A percentile compares a stretch with the other conserved stretches of the same genome.
Evolutionary conservation across 768 basidiomycete species (phyloP).

Genomic region (Termitomyces sp.): DNA sequence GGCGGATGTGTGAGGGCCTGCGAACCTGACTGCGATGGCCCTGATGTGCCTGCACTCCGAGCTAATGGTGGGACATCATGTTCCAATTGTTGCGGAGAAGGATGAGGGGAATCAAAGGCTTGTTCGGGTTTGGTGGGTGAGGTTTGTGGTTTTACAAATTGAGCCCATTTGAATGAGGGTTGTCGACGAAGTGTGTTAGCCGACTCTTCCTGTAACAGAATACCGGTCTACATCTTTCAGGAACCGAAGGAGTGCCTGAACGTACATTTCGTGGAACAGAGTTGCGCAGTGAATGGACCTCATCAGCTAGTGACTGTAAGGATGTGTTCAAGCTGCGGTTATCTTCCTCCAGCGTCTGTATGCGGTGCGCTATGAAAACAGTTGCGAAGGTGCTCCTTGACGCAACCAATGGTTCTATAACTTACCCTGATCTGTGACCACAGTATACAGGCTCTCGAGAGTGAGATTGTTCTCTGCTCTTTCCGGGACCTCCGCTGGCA

Average conservation of each 20-base stretch:
- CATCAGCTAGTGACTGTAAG: slow-evolving; percentile 62
- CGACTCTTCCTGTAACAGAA: slow-evolving; percentile 24
- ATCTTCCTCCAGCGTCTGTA: slow-evolving; percentile 70
- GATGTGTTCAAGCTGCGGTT: slow-evolving; percentile 64
- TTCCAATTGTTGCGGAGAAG: slow-evolving; percentile 74
- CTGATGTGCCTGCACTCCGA: slow-evolving; percentile 22
- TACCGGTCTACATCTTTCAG: slow-evolving; percentile 6
- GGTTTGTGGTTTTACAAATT: slow-evolving; percentile 67
- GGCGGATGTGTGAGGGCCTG: slow-evolving; percentile 11
- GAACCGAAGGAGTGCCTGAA: slow-evolving; percentile 3
- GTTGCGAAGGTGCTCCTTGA: neutral
- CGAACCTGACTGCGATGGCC: slow-evolving; percentile 19
- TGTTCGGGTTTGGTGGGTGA: slow-evolving; percentile 75
- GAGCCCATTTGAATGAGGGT: slow-evolving; percentile 87
- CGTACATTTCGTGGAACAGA: slow-evolving; percentile 37
- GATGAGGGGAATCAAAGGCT: slow-evolving; percentile 65
- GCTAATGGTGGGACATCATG: slow-evolving; percentile 51
- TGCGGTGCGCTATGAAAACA: slow-evolving; percentile 50
- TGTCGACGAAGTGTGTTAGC: slow-evolving; percentile 54
- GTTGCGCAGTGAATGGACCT: slow-evolving; percentile 41
- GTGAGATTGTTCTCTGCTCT: slow-evolving; percentile 42
- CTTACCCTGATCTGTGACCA: slow-evolving; percentile 74
- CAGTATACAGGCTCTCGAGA: slow-evolving; percentile 58
- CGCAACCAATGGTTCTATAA: neutral
- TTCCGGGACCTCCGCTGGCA: slow-evolving; percentile 54